Conservation (phyloP, 768 basidiomycete genomes). For the Cantharellus anzutake region DNA sequence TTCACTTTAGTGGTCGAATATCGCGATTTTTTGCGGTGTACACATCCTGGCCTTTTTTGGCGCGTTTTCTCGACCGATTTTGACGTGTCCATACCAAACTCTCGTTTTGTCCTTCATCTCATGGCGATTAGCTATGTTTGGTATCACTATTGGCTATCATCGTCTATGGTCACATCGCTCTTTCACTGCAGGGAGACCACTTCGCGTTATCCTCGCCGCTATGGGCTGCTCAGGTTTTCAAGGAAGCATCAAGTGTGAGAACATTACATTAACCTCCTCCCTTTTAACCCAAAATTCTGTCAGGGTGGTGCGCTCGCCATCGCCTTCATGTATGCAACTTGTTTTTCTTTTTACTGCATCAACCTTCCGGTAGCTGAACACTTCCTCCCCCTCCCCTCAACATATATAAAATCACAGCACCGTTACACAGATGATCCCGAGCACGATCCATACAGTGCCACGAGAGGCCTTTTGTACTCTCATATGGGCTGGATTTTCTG, state of each 20-base stretch:
- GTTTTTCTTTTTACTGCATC: not conserved
- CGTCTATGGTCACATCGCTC: conserved; percentile 60
- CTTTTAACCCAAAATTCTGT: too few species aligned
- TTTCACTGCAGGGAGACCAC: conserved; percentile 36
- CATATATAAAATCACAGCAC: conserved; percentile 32
- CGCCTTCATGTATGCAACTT: not conserved
- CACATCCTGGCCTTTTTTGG: conserved; percentile 41
- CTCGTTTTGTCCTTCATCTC: conserved; percentile 32
- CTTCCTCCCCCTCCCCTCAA: too few species aligned
- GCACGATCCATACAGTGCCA: conserved; percentile 58
- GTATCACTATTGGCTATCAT: conserved; percentile 68
- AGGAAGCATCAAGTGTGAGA: conserved; percentile 42
- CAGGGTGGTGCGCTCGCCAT: conserved; percentile 6
- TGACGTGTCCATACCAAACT: conserved; percentile 25
- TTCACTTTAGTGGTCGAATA: conserved; percentile 38
- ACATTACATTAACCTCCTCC: conserved; percentile 1
- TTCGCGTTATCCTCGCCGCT: conserved; percentile 39
- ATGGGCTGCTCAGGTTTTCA: conserved; percentile 61
- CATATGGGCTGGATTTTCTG: conserved; percentile 80
- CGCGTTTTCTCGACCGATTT: conserved; percentile 28
- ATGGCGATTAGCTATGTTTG: conserved; percentile 57
- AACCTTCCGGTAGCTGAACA: conserved; percentile 36
- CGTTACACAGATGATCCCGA: conserved; percentile 51
- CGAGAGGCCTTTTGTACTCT: conserved; percentile 50
- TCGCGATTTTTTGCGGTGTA: conserved; percentile 33